Percentiles rank a stretch among this genome's conserved stretches.
Evolutionary conservation across 352 stramenopile species (phyloP).

Genomic region (Globisporangium barbulae): DNA sequence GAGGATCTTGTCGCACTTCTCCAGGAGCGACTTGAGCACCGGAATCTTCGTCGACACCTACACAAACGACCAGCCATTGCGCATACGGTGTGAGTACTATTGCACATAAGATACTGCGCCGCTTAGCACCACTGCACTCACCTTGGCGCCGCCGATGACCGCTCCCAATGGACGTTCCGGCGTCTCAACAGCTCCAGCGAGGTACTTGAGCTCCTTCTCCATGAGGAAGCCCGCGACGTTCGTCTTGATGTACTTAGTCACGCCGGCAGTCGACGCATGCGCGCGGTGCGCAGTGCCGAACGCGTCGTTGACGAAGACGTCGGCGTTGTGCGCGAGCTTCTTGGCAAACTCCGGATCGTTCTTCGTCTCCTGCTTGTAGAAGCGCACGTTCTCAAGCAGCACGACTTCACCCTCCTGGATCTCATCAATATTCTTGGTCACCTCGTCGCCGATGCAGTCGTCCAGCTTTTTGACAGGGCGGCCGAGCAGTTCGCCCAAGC

Average conservation of each 20-base stretch:
- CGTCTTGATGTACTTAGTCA: slow-evolving; percentile 93
- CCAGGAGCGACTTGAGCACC: slow-evolving; percentile 94
- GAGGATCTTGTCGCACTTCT: slow-evolving; percentile 96
- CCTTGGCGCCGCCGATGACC: slow-evolving; percentile 96
- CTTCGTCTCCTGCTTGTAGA: slow-evolving; percentile 98
- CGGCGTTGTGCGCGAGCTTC: slow-evolving; percentile 91
- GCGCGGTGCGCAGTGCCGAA: slow-evolving; percentile 97
- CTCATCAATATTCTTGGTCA: slow-evolving; percentile 72
- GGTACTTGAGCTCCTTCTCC: slow-evolving; percentile 98
- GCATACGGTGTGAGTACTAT: neutral
- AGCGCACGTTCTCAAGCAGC: slow-evolving; percentile 93
- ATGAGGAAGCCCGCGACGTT: slow-evolving; percentile 95
- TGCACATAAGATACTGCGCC: neutral
- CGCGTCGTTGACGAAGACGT: slow-evolving; percentile 98
- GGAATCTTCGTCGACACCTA: slow-evolving; percentile 92
- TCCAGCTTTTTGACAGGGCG: slow-evolving; percentile 90
- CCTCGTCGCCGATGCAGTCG: slow-evolving; percentile 94
- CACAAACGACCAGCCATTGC: neutral
- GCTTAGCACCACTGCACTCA: slow-evolving; percentile 24
- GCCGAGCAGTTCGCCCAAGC: slow-evolving; percentile 92
- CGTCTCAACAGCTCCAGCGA: slow-evolving; percentile 84
- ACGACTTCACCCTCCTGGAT: slow-evolving; percentile 92
- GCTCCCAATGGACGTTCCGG: slow-evolving; percentile 92
- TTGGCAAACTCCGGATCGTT: slow-evolving; percentile 95
- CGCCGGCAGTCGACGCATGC: slow-evolving; percentile 96